Conservation (phyloP, 768 basidiomycete species). For the Boletus fagicola region DNA sequence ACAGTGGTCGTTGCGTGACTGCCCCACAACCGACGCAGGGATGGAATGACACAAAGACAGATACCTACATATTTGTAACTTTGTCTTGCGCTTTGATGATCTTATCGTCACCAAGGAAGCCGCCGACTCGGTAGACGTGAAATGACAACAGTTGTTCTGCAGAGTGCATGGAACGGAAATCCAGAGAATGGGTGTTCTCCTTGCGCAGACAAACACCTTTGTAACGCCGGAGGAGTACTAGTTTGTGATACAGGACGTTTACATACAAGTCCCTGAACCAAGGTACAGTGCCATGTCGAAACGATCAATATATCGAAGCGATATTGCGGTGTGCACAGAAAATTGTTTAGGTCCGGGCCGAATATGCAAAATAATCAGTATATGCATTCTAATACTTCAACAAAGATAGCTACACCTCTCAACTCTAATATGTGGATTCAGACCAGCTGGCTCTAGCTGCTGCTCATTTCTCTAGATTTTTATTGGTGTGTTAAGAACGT, state of each 20-base stretch:
- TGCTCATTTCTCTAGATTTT: neutral
- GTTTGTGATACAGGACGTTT: neutral
- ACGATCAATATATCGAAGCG: neutral
- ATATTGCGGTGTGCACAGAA: neutral
- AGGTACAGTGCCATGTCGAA: neutral
- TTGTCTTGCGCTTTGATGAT: constrained; percentile 28
- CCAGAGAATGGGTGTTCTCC: neutral
- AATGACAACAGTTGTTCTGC: constrained; percentile 14
- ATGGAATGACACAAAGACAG: neutral
- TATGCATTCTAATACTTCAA: neutral
- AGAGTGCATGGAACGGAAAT: constrained; percentile 1
- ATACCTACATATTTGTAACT: constrained; percentile 18
- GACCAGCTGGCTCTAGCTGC: neutral
- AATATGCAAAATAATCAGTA: neutral
- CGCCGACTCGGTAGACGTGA: constrained; percentile 27
- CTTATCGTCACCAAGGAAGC: constrained; percentile 26
- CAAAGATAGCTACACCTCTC: neutral
- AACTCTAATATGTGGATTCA: neutral
- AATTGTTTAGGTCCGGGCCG: neutral
- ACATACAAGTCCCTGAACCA: neutral
- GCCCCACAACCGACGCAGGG: neutral
- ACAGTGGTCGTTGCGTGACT: neutral
- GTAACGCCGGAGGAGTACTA: neutral
- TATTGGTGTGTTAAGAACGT: neutral
- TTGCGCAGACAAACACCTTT: neutral